phyloP scores from a whole-genome alignment of 768 basidiomycete species.

The Russula ochroleuca region DNA sequence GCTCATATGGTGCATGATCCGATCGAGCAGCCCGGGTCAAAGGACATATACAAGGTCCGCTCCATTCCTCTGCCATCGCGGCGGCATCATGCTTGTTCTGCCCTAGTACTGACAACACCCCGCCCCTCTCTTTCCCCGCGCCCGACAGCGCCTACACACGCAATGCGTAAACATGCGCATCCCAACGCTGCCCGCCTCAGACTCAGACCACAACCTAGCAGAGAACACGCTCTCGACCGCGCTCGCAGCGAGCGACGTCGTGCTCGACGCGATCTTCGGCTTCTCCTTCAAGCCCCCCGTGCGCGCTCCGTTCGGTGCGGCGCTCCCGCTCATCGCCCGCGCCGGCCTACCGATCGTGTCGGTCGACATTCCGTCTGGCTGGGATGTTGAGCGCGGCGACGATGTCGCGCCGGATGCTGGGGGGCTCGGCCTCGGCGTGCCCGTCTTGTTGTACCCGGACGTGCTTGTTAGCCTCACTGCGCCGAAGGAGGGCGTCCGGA shows the following conservation, averaged over 20 bases:
- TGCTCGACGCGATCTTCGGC: constrained; percentile 95
- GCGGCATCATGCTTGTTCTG: no score
- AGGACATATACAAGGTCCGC: constrained; percentile 83
- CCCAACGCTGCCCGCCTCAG: constrained; percentile 51
- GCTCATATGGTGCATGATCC: not conserved
- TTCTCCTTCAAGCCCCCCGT: constrained; percentile 95
- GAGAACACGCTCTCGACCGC: constrained; percentile 44
- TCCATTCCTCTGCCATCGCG: no score
- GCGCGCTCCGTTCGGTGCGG: constrained; percentile 79
- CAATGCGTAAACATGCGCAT: constrained; percentile 92
- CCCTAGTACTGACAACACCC: not conserved
- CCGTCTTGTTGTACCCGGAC: constrained; percentile 66
- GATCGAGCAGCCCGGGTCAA: constrained; percentile 69
- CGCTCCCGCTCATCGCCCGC: constrained; percentile 59
- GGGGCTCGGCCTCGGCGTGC: constrained; percentile 34
- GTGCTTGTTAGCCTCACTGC: constrained; percentile 89
- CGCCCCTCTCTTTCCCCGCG: not conserved
- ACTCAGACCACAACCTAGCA: constrained; percentile 37
- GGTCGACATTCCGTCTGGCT: constrained; percentile 95
- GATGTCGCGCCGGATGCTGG: not conserved
- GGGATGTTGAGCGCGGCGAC: constrained; percentile 86
- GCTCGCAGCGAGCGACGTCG: constrained; percentile 63
- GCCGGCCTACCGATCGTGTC: constrained; percentile 80
- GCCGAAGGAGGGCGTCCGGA: constrained; percentile 81
- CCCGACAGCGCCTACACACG: constrained; percentile 61